phyloP scores from a whole-genome alignment of 1,284 basidiomycete species.

The Leccinum subfulvum region DNA sequence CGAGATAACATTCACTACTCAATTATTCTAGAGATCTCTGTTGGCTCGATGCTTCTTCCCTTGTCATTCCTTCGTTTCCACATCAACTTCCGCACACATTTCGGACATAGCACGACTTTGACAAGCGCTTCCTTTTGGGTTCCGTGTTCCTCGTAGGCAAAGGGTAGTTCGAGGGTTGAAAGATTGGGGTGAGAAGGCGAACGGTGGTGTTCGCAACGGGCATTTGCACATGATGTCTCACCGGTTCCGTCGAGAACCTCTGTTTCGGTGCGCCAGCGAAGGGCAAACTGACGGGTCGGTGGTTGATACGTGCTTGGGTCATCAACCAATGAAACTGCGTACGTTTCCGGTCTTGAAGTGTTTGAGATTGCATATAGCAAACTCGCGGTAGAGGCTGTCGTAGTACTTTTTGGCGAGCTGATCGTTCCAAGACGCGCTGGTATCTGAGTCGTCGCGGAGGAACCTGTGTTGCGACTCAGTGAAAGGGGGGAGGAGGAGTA shows the following conservation, averaged over 20 bases:
- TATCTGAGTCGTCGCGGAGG: conserved; percentile 62
- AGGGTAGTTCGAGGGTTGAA: conserved; percentile 81
- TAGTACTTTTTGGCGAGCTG: conserved; percentile 87
- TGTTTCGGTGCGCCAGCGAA: conserved; percentile 88
- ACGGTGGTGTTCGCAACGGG: conserved; percentile 73
- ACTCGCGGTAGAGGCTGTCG: conserved; percentile 83
- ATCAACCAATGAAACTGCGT: conserved; percentile 15
- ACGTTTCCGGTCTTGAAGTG: conserved; percentile 92
- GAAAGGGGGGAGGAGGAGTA: not conserved
- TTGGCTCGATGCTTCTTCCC: conserved; percentile 18
- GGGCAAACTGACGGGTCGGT: conserved; percentile 57
- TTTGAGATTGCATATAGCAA: conserved; percentile 88
- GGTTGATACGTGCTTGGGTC: not conserved
- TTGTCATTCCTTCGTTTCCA: conserved; percentile 78
- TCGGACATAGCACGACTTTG: conserved; percentile 81
- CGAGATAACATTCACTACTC: not conserved
- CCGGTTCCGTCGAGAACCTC: conserved; percentile 85
- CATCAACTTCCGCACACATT: conserved; percentile 80
- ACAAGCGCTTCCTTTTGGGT: conserved; percentile 78
- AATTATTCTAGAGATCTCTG: not conserved
- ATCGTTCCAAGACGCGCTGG: conserved; percentile 69
- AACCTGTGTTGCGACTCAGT: conserved; percentile 54
- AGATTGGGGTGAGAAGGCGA: conserved; percentile 34
- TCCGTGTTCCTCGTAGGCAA: conserved; percentile 80
- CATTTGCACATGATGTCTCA: conserved; percentile 83